phyloP scores from a whole-genome alignment of 2,329 filamentous ascomycete genomes.

The Pestalotiopsis sp. region DNA sequence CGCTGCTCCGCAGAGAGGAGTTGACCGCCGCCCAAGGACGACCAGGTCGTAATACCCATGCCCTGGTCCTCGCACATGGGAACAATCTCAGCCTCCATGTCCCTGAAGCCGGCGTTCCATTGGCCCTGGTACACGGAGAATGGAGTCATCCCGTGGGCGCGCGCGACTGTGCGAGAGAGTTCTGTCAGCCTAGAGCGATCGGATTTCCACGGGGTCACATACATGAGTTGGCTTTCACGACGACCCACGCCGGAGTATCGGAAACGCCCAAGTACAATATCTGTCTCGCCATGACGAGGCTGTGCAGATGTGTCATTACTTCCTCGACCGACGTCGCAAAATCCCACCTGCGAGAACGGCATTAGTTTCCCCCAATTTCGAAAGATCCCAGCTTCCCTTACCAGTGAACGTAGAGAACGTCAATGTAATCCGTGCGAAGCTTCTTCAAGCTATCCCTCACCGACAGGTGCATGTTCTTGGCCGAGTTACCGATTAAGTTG shows the following conservation, averaged over 20 bases:
- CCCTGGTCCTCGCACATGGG: background rate
- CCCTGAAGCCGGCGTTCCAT: background rate
- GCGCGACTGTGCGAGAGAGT: background rate
- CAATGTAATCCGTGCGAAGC: slow-evolving; percentile 59
- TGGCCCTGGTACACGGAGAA: background rate
- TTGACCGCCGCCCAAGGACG: slow-evolving; percentile 3
- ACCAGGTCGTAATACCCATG: background rate
- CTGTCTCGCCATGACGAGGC: background rate
- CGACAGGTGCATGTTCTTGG: slow-evolving; percentile 58
- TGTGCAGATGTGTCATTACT: background rate
- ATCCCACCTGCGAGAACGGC: background rate
- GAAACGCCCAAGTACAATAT: background rate
- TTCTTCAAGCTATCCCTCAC: slow-evolving; percentile 56
- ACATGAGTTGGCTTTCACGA: background rate
- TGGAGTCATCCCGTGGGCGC: background rate
- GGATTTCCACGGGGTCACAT: too few species aligned
- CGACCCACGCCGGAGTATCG: background rate
- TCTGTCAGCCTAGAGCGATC: too few species aligned
- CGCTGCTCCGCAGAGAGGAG: background rate
- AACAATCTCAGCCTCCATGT: background rate
- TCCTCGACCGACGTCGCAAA: background rate
- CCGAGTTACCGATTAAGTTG: slow-evolving; percentile 57
- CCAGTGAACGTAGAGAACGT: slow-evolving; percentile 26
- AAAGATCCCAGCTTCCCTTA: background rate
- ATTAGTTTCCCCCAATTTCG: background rate